Conservation (phyloP, 495 filamentous ascomycete genomes). For the Aspergillus saccharolyticus region DNA sequence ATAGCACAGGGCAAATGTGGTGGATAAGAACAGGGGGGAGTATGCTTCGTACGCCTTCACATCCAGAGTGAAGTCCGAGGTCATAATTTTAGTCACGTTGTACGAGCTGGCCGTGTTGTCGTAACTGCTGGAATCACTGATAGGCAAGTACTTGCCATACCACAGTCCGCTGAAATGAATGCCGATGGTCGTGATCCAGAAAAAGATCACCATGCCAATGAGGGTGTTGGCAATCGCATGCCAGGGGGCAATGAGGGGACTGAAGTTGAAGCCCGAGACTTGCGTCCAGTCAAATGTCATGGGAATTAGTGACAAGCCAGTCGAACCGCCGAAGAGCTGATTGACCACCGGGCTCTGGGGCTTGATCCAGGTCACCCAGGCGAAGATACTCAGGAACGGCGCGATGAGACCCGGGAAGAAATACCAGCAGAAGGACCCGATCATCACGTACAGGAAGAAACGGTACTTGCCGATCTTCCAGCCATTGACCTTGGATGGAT, state of each 20-base stretch:
- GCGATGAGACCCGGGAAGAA: slow-evolving; percentile 52
- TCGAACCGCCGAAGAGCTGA: slow-evolving; percentile 57
- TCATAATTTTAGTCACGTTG: slow-evolving; percentile 50
- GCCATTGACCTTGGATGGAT: slow-evolving; percentile 54
- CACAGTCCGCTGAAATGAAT: slow-evolving; percentile 49
- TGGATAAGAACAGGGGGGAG: slow-evolving; percentile 58
- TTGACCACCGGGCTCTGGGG: slow-evolving; percentile 47
- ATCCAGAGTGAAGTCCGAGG: slow-evolving; percentile 51
- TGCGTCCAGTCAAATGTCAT: slow-evolving; percentile 69
- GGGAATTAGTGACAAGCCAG: slow-evolving; percentile 55
- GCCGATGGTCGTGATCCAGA: slow-evolving; percentile 47
- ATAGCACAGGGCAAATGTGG: slow-evolving; percentile 54
- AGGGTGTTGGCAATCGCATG: slow-evolving; percentile 58
- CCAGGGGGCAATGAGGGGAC: slow-evolving; percentile 65
- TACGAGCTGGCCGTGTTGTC: slow-evolving; percentile 52
- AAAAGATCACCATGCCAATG: slow-evolving; percentile 50
- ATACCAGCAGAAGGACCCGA: slow-evolving; percentile 56
- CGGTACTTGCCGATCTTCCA: slow-evolving; percentile 62
- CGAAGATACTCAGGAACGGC: slow-evolving; percentile 44
- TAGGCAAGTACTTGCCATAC: slow-evolving; percentile 51
- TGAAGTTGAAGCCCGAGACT: slow-evolving; percentile 59
- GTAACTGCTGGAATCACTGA: slow-evolving; percentile 51
- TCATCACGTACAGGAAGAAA: slow-evolving; percentile 58
- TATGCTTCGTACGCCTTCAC: slow-evolving; percentile 48
- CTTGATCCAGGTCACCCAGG: slow-evolving; percentile 47